These are phyloP conservation scores for Barnettozyma hawaiiensis DNA, from an alignment of 1,139 yeast genomes.

Conservation along the genomic window DNA sequence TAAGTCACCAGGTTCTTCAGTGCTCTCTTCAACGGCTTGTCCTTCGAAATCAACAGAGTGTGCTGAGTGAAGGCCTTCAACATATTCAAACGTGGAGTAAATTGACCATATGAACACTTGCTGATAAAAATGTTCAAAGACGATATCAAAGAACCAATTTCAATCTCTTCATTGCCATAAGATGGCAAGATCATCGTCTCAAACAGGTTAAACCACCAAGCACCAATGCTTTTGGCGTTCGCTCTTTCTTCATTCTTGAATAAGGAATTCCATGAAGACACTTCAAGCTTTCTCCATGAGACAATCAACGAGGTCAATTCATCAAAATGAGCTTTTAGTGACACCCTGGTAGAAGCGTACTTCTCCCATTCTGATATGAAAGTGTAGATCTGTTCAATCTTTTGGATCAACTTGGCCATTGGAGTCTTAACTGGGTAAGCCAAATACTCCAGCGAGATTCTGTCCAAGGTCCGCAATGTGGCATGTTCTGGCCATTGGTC, in stretches of 20 bases:
- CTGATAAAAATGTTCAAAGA: constrained; percentile 73
- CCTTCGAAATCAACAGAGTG: constrained; percentile 26
- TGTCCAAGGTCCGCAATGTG: constrained; percentile 61
- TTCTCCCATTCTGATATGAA: constrained; percentile 89
- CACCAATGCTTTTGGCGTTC: constrained; percentile 51
- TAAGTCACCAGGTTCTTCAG: constrained; percentile 58
- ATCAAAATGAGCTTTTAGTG: constrained; percentile 51
- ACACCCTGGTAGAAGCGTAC: constrained; percentile 76
- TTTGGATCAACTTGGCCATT: constrained; percentile 69
- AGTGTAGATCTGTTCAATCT: constrained; percentile 81
- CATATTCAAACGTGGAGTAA: constrained; percentile 47
- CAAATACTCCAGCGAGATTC: constrained; percentile 66
- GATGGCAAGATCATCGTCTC: constrained; percentile 62
- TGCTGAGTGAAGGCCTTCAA: constrained; percentile 61
- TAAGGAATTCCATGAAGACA: constrained; percentile 78
- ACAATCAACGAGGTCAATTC: constrained; percentile 66
- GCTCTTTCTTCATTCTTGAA: constrained; percentile 60
- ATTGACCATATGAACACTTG: constrained; percentile 75
- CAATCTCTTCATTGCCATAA: constrained; percentile 27
- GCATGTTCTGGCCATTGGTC: constrained; percentile 95
- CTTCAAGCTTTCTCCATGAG: constrained; percentile 84
- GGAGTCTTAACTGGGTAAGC: constrained; percentile 62
- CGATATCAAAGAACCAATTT: constrained; percentile 44
- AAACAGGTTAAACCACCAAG: constrained; percentile 89
- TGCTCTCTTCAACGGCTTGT: constrained; percentile 32